phyloP scores from a whole-genome alignment of 345 rosid genomes.

The Boechera retrofracta region DNA sequence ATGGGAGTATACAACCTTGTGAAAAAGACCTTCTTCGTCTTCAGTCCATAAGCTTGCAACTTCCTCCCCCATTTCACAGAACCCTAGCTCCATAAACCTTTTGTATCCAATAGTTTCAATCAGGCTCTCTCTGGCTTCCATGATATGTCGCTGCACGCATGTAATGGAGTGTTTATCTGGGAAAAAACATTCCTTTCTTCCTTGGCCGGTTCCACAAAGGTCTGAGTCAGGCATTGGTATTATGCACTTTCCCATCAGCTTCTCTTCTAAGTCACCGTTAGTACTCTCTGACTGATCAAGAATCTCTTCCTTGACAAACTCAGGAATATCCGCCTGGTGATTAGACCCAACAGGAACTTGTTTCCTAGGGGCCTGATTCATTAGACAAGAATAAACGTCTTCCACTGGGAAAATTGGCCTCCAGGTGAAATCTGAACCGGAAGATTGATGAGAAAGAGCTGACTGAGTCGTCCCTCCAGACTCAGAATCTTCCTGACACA shows the following conservation, averaged over 20 bases:
- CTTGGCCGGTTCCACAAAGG: slow-evolving; percentile 46
- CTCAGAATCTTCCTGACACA: slow-evolving; percentile 44
- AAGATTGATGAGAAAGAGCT: slow-evolving; percentile 45
- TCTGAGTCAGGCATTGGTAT: slow-evolving; percentile 58
- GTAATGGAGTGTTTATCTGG: slow-evolving; percentile 58
- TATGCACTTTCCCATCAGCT: slow-evolving; percentile 65
- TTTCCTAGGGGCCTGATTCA: slow-evolving; percentile 49
- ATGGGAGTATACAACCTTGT: slow-evolving; percentile 58
- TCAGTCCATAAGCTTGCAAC: slow-evolving; percentile 69
- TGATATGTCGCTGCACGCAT: slow-evolving; percentile 69
- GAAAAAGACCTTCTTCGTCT: slow-evolving; percentile 68
- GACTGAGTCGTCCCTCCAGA: slow-evolving; percentile 37
- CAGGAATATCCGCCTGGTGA: slow-evolving; percentile 75
- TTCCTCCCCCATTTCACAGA: slow-evolving; percentile 75
- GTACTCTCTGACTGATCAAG: slow-evolving; percentile 1
- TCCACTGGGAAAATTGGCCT: slow-evolving; percentile 44
- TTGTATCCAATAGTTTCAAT: slow-evolving; percentile 58
- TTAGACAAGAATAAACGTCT: slow-evolving; percentile 38
- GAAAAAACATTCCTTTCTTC: slow-evolving; percentile 62
- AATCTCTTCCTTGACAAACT: slow-evolving; percentile 31
- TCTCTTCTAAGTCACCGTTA: slow-evolving; percentile 43
- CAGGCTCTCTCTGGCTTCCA: slow-evolving; percentile 66
- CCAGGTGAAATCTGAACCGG: slow-evolving; percentile 41
- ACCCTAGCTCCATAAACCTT: slow-evolving; percentile 60
- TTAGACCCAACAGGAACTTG: slow-evolving; percentile 64